Base-by-base conservation (phyloP, 2,329 filamentous ascomycete genomes). In the Hypoxylon sp. region DNA sequence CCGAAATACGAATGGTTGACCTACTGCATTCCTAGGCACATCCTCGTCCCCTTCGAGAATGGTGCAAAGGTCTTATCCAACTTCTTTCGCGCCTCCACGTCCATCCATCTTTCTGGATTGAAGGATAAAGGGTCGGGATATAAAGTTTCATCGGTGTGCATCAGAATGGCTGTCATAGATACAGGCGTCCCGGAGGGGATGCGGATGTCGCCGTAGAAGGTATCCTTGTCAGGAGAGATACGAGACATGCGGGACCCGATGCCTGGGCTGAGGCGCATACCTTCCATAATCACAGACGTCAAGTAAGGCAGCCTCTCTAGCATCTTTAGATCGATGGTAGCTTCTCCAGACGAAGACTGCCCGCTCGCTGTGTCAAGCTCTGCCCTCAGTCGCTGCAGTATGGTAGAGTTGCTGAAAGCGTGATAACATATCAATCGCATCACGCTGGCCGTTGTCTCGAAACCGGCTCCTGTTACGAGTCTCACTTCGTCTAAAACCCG, bases 241-340 rank as follows among this genome's bases (percentile, higher is more conserved):
- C 81, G 78, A 37, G 78, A 74, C 3, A 79, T 67, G 1, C 76
- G 66, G 20, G 78, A 72, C 2, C 72, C 75, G 3, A 79, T 1
- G 33, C 3, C 33, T 3, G 33, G 33, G 15, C 33, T 37, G 7
- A 37, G 15, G 7, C 35, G 15, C 15, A 38, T 10, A 10, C 76
- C 73, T 62, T 83, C 80, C 33, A 72, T 76, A 11, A 82, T 67
- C 0, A 79, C 74, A 0, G 79, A 76, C 7, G 74, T 73, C 6
- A 82, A 70, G 59, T 80, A 81, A 0, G 69, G 69, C 7, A 74
- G 56, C 35, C 61, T 49, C 37, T 65, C 60, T 5, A 67, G 45
- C 2, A 13, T 38, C 24, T 53, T 56, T 17, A 59, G 20, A 9
- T 58, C 53, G 17, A 42, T 21, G 6, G 29, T 33, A 33, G n/a